Conservation (phyloP, 2,329 filamentous ascomycete genomes). For the Rhexocercosporidium sp. region DNA sequence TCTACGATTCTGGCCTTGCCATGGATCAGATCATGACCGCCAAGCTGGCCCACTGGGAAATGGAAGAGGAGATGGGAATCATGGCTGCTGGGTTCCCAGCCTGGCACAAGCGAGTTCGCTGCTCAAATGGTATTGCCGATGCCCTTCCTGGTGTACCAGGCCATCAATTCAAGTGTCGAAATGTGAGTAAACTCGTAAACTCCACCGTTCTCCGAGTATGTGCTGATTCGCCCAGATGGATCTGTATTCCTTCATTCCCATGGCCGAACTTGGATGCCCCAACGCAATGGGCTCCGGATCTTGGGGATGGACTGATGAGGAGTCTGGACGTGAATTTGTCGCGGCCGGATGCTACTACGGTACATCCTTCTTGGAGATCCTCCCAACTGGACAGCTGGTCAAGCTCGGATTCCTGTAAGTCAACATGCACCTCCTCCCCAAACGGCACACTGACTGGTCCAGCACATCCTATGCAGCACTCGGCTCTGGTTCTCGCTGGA, state of each 20-base stretch:
- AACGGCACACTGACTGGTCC: neutral
- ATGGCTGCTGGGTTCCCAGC: slow-evolving; percentile 9
- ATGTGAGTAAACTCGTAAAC: slow-evolving; percentile 35
- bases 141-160: slow-evolving; percentile 20
- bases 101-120: slow-evolving; percentile 17
- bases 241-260: slow-evolving; percentile 60
- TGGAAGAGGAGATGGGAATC: slow-evolving; percentile 14
- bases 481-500: slow-evolving; percentile 39
- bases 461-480: slow-evolving; percentile 25
- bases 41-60: slow-evolving; percentile 14
- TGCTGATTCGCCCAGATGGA: slow-evolving; percentile 47
- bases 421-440: slow-evolving; percentile 39
- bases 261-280: slow-evolving; percentile 56
- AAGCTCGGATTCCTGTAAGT: slow-evolving; percentile 55
- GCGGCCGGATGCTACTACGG: slow-evolving; percentile 55
- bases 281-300: slow-evolving; percentile 42
- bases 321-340: slow-evolving; percentile 54
- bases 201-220: too few relatives aligned
- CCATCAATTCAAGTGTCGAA: slow-evolving; percentile 49
- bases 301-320: slow-evolving; percentile 52
- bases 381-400: slow-evolving; percentile 49
- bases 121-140: slow-evolving; percentile 23
- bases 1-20: slow-evolving; percentile 10
- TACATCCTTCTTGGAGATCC: slow-evolving; percentile 55
- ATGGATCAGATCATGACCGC: slow-evolving; percentile 12